A percentile compares a stretch with the other conserved stretches of the same genome.
phyloP scores from a whole-genome alignment of 1,139 yeast species.

The Saccharomycopsis phalli region DNA sequence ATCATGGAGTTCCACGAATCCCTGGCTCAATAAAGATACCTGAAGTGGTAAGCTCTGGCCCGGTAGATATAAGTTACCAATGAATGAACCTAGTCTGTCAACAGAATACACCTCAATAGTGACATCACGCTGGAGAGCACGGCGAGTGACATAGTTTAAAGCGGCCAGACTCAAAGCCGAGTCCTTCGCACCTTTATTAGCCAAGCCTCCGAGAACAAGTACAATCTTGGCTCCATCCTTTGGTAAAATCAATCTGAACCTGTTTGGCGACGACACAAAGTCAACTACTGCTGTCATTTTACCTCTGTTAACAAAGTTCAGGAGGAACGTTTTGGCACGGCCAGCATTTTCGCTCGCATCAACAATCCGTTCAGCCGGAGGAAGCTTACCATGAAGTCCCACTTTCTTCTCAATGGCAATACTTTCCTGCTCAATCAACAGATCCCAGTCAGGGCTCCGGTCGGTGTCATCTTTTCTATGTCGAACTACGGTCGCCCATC shows the following conservation, averaged over 20 bases:
- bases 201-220: slow-evolving; percentile 68
- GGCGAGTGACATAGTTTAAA: slow-evolving; percentile 43
- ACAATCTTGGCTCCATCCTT: slow-evolving; percentile 64
- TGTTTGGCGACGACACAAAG: slow-evolving; percentile 54
- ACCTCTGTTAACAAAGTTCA: slow-evolving; percentile 60
- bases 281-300: slow-evolving; percentile 65
- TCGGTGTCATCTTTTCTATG: slow-evolving; percentile 70
- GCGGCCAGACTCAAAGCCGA: slow-evolving; percentile 43
- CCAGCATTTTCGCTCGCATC: slow-evolving; percentile 72
- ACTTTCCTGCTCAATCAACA: slow-evolving; percentile 60
- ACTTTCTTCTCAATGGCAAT: slow-evolving; percentile 45
- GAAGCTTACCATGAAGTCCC: slow-evolving; percentile 57
- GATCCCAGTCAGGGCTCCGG: slow-evolving; percentile 73
- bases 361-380: slow-evolving; percentile 53
- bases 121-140: slow-evolving; percentile 64
- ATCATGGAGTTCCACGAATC: slow-evolving; percentile 58
- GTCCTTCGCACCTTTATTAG: slow-evolving; percentile 40
- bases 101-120: slow-evolving; percentile 58
- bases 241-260: slow-evolving; percentile 61
- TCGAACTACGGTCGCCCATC: slow-evolving; percentile 70
- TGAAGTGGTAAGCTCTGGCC: slow-evolving; percentile 53
- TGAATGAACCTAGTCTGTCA: slow-evolving; percentile 76
- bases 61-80: slow-evolving; percentile 57
- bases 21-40: slow-evolving; percentile 50
- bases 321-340: slow-evolving; percentile 67